A percentile compares a stretch with the other conserved stretches of the same genome.
Conservation (phyloP, 2,329 filamentous ascomycete species). For the Didymella pinodella region DNA sequence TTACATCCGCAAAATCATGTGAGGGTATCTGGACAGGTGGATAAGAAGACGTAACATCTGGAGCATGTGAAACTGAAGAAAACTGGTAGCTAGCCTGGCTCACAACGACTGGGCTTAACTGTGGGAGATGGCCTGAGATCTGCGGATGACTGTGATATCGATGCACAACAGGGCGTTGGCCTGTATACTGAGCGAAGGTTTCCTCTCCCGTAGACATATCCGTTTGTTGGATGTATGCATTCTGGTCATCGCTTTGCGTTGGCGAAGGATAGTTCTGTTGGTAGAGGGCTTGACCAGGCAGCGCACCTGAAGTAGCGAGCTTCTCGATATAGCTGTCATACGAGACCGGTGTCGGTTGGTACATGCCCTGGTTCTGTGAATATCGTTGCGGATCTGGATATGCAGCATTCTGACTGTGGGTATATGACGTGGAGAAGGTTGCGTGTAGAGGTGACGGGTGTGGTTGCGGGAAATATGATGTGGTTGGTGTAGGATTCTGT, state of each 20-base stretch:
- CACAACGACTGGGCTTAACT: constrained; percentile 30
- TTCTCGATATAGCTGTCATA: constrained; percentile 36
- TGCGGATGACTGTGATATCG: constrained; percentile 40
- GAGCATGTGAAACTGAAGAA: constrained; percentile 34
- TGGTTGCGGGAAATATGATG: constrained; percentile 46
- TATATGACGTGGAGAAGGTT: constrained; percentile 34
- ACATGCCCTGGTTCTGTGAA: constrained; percentile 30
- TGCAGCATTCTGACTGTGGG: constrained; percentile 26
- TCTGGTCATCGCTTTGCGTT: constrained; percentile 34
- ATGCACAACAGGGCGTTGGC: constrained; percentile 30
- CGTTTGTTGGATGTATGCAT: constrained; percentile 33
- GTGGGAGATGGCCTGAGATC: constrained; percentile 27
- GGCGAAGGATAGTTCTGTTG: constrained; percentile 34
- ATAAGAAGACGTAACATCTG: constrained; percentile 42
- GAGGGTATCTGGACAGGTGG: constrained; percentile 47
- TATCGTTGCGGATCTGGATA: constrained; percentile 37
- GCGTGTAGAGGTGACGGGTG: constrained; percentile 42
- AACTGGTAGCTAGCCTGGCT: constrained; percentile 30
- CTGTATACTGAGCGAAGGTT: constrained; percentile 34
- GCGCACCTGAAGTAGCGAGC: constrained; percentile 31
- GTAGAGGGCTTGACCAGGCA: constrained; percentile 36
- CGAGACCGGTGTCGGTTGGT: constrained; percentile 38
- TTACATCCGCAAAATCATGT: constrained; percentile 49
- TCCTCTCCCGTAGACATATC: constrained; percentile 35
- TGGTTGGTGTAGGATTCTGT: constrained; percentile 38